phyloP scores from a whole-genome alignment of 495 filamentous ascomycete genomes.

The Peziza echinospora region DNA sequence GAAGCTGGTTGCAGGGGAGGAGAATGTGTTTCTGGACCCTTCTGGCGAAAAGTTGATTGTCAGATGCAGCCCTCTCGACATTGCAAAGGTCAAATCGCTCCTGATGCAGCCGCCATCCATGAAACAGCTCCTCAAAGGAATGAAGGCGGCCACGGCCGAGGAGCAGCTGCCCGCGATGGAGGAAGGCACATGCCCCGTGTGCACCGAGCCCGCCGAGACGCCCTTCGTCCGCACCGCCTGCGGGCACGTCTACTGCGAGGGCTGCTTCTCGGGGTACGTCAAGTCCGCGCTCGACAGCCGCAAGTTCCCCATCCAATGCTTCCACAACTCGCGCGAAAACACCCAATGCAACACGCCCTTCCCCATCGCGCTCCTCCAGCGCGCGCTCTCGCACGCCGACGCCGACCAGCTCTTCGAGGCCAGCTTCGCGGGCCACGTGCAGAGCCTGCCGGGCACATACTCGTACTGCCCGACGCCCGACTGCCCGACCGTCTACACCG shows the following conservation, averaged over 20 bases:
- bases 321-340: background rate
- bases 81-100: background rate
- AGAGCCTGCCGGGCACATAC: constrained; percentile 11
- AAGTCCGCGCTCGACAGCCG: constrained; percentile 9
- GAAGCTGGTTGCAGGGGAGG: constrained; percentile 3
- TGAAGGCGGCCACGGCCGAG: too few relatives aligned
- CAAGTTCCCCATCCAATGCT: constrained; percentile 20
- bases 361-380: background rate
- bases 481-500: constrained; percentile 18
- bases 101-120: too few relatives aligned
- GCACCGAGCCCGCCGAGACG: constrained; percentile 17
- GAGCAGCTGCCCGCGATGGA: background rate
- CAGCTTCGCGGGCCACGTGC: constrained; percentile 19
- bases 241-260: constrained; percentile 22
- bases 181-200: constrained; percentile 18
- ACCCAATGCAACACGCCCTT: background rate
- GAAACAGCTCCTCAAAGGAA: too few relatives aligned
- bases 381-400: background rate
- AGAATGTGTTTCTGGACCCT: constrained; percentile 5
- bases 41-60: constrained; percentile 3
- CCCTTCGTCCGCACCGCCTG: constrained; percentile 13
- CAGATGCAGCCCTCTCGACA: constrained; percentile 1
- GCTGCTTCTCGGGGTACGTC: constrained; percentile 19
- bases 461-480: constrained; percentile 23
- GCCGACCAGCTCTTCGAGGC: constrained; percentile 8